These are phyloP conservation scores for Prunus campanulata DNA, from an alignment of 306 rosid genomes.

Conservation along the genomic window DNA sequence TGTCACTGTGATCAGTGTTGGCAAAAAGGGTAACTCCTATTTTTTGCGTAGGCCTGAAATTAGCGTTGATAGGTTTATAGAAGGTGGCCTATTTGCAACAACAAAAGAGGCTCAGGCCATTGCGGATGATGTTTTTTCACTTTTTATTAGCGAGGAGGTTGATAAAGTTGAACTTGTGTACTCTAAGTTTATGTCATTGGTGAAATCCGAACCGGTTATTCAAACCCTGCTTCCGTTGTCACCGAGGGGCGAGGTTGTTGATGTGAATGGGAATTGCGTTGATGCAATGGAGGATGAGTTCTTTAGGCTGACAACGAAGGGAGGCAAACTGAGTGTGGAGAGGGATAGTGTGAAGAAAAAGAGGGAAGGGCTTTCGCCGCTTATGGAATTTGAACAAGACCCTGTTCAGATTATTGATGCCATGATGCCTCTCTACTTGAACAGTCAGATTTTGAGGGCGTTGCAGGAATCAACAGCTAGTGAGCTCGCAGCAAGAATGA, in stretches of 20 bases:
- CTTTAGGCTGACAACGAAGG: conserved; percentile 64
- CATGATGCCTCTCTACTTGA: conserved; percentile 83
- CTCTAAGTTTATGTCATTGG: conserved; percentile 56
- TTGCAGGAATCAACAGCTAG: conserved; percentile 84
- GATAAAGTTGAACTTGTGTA: conserved; percentile 79
- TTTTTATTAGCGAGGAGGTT: conserved; percentile 69
- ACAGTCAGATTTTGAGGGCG: conserved; percentile 64
- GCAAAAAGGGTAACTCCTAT: conserved; percentile 64
- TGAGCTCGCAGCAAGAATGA: conserved; percentile 86
- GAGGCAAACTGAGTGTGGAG: conserved; percentile 59
- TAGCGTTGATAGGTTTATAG: conserved; percentile 48
- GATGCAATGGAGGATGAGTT: conserved; percentile 61
- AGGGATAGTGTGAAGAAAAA: conserved; percentile 35
- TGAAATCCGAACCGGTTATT: conserved; percentile 63
- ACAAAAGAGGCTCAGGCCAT: conserved; percentile 64
- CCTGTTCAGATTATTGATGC: conserved; percentile 86
- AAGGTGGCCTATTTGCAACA: conserved; percentile 43
- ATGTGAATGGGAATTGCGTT: conserved; percentile 51
- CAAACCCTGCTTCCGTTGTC: conserved; percentile 70
- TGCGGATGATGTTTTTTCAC: conserved; percentile 73
- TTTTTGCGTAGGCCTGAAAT: conserved; percentile 31
- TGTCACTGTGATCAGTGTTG: conserved; percentile 59
- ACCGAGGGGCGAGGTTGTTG: conserved; percentile 38
- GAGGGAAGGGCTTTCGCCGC: conserved; percentile 29
- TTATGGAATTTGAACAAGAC: conserved; percentile 77